phyloP scores from a whole-genome alignment of 2,329 filamentous ascomycete genomes.

The Pseudogymnoascus sp. region DNA sequence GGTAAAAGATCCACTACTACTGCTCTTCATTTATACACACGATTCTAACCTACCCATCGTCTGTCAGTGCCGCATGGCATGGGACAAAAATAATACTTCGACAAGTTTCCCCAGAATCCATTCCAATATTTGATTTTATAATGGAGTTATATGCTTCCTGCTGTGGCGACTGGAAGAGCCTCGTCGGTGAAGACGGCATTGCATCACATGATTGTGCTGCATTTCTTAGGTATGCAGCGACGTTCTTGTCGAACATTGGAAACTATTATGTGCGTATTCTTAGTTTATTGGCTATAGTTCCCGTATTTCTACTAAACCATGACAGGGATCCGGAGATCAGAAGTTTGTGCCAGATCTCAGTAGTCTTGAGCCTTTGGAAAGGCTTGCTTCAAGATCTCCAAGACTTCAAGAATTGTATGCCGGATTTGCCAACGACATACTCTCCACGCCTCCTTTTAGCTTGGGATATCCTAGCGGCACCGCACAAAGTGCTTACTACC shows the following conservation, averaged over 20 bases:
- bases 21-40: slow-evolving; percentile 1
- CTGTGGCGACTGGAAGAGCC: slow-evolving; percentile 43
- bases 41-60: background rate
- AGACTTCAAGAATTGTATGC: slow-evolving; percentile 37
- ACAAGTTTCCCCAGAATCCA: slow-evolving; percentile 52
- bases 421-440: slow-evolving; percentile 39
- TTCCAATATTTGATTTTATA: slow-evolving; percentile 53
- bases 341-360: slow-evolving; percentile 50
- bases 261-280: slow-evolving; percentile 45
- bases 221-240: slow-evolving; percentile 49
- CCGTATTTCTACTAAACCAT: background rate
- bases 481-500: slow-evolving; percentile 51
- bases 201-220: slow-evolving; percentile 22
- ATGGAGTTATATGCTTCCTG: slow-evolving; percentile 43
- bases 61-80: slow-evolving; percentile 43
- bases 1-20: slow-evolving; percentile 18
- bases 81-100: slow-evolving; percentile 49
- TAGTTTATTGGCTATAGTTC: background rate
- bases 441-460: slow-evolving; percentile 43
- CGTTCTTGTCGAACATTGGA: slow-evolving; percentile 51
- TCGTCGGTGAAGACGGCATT: slow-evolving; percentile 36
- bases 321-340: slow-evolving; percentile 46
- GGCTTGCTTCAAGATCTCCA: slow-evolving; percentile 34
- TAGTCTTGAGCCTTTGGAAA: slow-evolving; percentile 32
- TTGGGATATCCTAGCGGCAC: slow-evolving; percentile 47